These are phyloP conservation scores for Cordyceps cicadae DNA, from an alignment of 2,329 filamentous ascomycete species.

Conservation along the genomic window DNA sequence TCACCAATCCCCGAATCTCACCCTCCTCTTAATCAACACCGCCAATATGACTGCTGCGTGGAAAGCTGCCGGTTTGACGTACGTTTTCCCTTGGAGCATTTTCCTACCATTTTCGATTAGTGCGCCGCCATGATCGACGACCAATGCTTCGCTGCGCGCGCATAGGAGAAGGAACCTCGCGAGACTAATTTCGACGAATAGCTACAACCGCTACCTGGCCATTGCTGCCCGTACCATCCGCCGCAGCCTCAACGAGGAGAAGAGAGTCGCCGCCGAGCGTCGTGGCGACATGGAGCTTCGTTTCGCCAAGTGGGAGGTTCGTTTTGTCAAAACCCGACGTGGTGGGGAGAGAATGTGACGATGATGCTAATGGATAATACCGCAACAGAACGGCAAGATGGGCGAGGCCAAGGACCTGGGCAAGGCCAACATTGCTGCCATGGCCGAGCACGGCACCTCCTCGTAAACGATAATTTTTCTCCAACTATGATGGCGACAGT, in stretches of 20 bases:
- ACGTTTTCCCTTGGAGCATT: constrained; percentile 35
- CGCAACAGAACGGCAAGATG: constrained; percentile 85
- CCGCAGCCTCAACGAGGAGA: constrained; percentile 92
- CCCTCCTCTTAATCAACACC: constrained; percentile 25
- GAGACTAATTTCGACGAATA: constrained; percentile 39
- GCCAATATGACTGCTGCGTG: constrained; percentile 91
- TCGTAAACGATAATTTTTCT: constrained; percentile 21
- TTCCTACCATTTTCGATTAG: constrained; percentile 8
- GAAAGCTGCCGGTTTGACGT: constrained; percentile 97
- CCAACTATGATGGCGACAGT: not conserved
- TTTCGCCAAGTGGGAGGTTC: constrained; percentile 92
- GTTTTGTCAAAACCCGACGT: constrained; percentile 13
- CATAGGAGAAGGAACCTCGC: constrained; percentile 12
- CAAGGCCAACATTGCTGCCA: constrained; percentile 40
- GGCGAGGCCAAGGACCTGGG: constrained; percentile 70
- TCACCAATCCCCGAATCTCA: constrained; percentile 21
- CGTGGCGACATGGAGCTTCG: constrained; percentile 82
- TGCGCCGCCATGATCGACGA: constrained; percentile 1
- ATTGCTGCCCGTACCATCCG: constrained; percentile 92
- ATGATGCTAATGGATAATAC: constrained; percentile 24
- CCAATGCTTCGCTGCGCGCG: constrained; percentile 19
- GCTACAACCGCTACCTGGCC: constrained; percentile 99
- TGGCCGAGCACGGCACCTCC: constrained; percentile 30
- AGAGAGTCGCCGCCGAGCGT: constrained; percentile 78
- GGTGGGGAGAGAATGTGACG: constrained; percentile 4